Conservation (phyloP, 2,329 filamentous ascomycete species). For the Fusarium sp. region DNA sequence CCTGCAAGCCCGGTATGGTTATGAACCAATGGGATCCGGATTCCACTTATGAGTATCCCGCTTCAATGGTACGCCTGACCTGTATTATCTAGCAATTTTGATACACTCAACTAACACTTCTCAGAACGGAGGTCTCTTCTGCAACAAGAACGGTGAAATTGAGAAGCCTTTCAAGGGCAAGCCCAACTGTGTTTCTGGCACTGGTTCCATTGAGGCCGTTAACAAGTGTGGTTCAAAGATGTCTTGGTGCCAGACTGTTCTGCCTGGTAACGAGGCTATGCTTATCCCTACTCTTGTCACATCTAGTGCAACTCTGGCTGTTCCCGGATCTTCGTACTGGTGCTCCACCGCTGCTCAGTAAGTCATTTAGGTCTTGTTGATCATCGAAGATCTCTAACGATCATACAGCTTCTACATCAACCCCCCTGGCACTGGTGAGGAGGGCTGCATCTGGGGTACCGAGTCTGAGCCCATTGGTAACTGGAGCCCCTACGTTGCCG, state of each 20-base stretch:
- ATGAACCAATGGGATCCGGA: slow-evolving; percentile 81
- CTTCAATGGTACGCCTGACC: slow-evolving; percentile 69
- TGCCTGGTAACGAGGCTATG: slow-evolving; percentile 84
- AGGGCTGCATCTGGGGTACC: slow-evolving; percentile 77
- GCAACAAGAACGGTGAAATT: slow-evolving; percentile 70
- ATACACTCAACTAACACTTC: slow-evolving; percentile 9
- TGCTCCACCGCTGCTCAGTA: slow-evolving; percentile 76
- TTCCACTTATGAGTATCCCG: slow-evolving; percentile 73
- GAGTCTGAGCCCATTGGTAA: slow-evolving; percentile 71
- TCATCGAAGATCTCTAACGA: slow-evolving; percentile 37
- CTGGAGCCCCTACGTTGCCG: slow-evolving; percentile 80
- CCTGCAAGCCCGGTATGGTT: slow-evolving; percentile 77
- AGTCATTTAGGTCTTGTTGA: slow-evolving; percentile 42
- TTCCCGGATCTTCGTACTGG: slow-evolving; percentile 77
- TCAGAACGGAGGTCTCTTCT: slow-evolving; percentile 78
- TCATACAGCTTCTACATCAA: slow-evolving; percentile 77
- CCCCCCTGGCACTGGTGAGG: slow-evolving; percentile 69
- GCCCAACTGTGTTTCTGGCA: slow-evolving; percentile 75
- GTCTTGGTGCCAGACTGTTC: slow-evolving; percentile 80
- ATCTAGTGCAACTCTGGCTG: slow-evolving; percentile 67
- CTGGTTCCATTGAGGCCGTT: slow-evolving; percentile 68
- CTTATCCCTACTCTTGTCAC: slow-evolving; percentile 77
- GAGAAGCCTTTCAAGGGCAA: slow-evolving; percentile 73
- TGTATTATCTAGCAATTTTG: not conserved
- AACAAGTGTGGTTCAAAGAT: slow-evolving; percentile 71